These are phyloP conservation scores for Aureobasidium uvarum DNA, from an alignment of 2,329 filamentous ascomycete species.

Conservation along the genomic window DNA sequence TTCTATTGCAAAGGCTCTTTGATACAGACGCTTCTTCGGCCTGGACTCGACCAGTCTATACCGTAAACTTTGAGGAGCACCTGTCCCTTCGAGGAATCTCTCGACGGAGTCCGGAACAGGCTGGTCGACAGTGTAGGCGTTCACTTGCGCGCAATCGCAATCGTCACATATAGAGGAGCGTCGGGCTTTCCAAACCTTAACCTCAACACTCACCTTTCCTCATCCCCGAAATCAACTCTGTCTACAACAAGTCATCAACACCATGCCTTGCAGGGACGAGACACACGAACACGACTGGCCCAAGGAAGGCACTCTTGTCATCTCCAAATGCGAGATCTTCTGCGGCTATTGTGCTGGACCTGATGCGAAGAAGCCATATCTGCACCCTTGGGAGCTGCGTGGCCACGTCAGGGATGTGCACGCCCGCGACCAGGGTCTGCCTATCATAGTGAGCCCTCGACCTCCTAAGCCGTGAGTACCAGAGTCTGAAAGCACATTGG, in stretches of 20 bases:
- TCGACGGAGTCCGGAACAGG: neutral
- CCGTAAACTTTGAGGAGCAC: neutral
- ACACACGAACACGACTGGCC: slow-evolving; percentile 9
- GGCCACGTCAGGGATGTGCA: slow-evolving; percentile 6
- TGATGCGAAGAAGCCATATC: neutral
- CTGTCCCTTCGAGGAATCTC: too few relatives aligned
- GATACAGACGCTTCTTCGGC: too few relatives aligned
- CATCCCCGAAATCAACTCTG: neutral
- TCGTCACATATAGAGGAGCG: neutral
- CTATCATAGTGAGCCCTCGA: slow-evolving; percentile 13
- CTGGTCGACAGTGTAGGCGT: neutral
- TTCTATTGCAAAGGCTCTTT: neutral
- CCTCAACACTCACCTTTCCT: neutral
- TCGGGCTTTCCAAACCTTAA: neutral
- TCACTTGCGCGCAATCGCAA: neutral
- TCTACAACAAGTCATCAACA: neutral
- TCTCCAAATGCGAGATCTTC: slow-evolving; percentile 12
- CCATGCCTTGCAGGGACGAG: slow-evolving; percentile 9
- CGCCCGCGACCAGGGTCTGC: neutral
- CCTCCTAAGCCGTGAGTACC: neutral
- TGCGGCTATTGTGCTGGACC: slow-evolving; percentile 7
- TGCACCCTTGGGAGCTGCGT: neutral
- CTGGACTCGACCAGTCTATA: neutral
- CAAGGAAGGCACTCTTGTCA: neutral
- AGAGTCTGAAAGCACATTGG: neutral